Base-by-base conservation (phyloP, 1,284 basidiomycete genomes). In the Fomitopsis schrenkii region DNA sequence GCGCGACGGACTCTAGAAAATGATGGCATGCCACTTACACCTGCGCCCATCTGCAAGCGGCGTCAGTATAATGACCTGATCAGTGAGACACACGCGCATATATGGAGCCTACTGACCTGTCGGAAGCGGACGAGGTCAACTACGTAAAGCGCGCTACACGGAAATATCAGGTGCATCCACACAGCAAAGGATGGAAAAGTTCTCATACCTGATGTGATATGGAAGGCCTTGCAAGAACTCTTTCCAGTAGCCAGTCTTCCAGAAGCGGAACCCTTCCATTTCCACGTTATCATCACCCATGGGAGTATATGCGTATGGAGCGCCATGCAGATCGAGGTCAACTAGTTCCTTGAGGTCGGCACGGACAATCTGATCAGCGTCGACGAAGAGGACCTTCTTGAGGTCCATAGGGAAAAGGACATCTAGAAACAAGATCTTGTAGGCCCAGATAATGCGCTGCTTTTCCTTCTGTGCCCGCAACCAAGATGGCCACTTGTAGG, bases 401-500 rank as follows among this genome's bases (percentile, higher is more conserved):
- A 99, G 83, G 75, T 97, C 94, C 87, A 98, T 93, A 2, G 97
- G 97, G 85, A 99, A 99, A 6, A 99, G 84, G 7, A 98, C 96
- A 70, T 99, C 97, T 33, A 99, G 85, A 84, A 99, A 99, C 42
- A 99, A 85, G 64, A 99, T 99, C 79, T 99, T 99, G 82, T 98
- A 98, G n/a, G 93, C 97, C 97, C 97, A 99, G 69, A 99, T 99
- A 61, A 95, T 92, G 22, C 97, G 85, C 75, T 99, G 97, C 75
- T 99, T 99, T 77, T 99, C 97, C 60, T 88, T 95, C 74, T 98
- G 97, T 10, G 86, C 85, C n/a, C 95, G 90, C 14, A 99, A 82
- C 97, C 97, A 99, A 3, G 91, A 91, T 0, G 97, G 97, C 97
- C 97, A 99, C 71, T 97, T 98, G 80, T 98, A 99, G 0, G 97